A percentile compares a stretch with the other conserved stretches of the same genome.
Evolutionary conservation across 306 rosid species (phyloP).

Genomic region (Astragalus glycyphyllos): DNA sequence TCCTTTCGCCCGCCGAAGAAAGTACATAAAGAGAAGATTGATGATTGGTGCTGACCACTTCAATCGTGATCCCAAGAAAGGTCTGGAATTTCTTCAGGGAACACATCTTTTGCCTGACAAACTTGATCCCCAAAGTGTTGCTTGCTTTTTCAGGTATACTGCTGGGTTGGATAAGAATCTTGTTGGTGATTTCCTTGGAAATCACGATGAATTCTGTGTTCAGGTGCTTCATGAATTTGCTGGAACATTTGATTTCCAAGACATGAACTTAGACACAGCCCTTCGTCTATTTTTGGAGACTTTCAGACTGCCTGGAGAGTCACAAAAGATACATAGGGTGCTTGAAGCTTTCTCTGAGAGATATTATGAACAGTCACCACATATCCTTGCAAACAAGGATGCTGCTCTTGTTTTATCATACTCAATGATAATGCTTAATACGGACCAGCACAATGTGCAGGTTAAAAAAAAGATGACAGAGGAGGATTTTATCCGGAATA

Average conservation of each 20-base stretch:
- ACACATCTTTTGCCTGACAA: slow-evolving; percentile 95
- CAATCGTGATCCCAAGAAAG: slow-evolving; percentile 99
- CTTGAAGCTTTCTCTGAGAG: slow-evolving; percentile 99
- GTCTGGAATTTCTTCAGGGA: slow-evolving; percentile 98
- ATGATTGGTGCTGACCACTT: slow-evolving; percentile 99
- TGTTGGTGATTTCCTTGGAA: slow-evolving; percentile 96
- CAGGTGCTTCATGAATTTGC: slow-evolving; percentile 99
- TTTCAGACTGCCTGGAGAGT: slow-evolving; percentile 96
- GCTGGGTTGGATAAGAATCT: slow-evolving; percentile 99
- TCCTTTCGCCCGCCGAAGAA: slow-evolving; percentile 85
- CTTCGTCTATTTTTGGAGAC: slow-evolving; percentile 93
- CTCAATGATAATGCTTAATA: slow-evolving; percentile 91
- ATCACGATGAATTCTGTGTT: slow-evolving; percentile 95
- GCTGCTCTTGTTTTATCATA: slow-evolving; percentile 94
- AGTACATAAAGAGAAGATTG: slow-evolving; percentile 91
- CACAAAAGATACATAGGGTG: slow-evolving; percentile 98
- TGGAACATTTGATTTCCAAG: slow-evolving; percentile 95
- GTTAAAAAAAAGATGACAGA: slow-evolving; percentile 99
- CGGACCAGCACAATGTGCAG: slow-evolving; percentile 97
- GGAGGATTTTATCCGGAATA: slow-evolving; percentile 91
- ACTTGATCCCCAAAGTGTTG: slow-evolving; percentile 99
- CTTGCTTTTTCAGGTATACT: slow-evolving; percentile 97
- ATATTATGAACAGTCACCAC: slow-evolving; percentile 94
- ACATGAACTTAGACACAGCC: slow-evolving; percentile 97
- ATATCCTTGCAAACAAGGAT: slow-evolving; percentile 89